phyloP scores from a whole-genome alignment of 306 rosid genomes.

The Prosopis cineraria region DNA sequence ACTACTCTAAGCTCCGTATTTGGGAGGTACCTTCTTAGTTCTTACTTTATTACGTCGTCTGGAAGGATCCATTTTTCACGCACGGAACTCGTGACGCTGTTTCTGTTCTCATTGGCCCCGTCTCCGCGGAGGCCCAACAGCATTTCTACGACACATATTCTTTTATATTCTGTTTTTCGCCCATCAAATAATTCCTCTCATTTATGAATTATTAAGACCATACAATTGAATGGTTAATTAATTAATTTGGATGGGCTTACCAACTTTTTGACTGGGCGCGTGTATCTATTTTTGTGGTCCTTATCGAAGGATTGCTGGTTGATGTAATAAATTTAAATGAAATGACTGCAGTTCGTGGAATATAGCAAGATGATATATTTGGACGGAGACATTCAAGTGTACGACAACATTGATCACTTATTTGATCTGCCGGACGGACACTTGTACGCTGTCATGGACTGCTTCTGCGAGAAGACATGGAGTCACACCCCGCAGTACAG shows the following conservation, averaged over 20 bases:
- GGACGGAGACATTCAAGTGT: slow-evolving; percentile 81
- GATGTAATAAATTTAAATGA: not conserved
- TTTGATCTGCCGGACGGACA: slow-evolving; percentile 61
- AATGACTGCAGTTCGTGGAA: slow-evolving; percentile 63
- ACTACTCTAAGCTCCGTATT: slow-evolving; percentile 55
- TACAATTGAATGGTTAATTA: not conserved
- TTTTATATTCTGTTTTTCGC: not conserved
- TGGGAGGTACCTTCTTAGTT: slow-evolving; percentile 47
- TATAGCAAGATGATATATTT: slow-evolving; percentile 71
- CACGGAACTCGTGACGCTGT: not conserved
- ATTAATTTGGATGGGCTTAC: not conserved
- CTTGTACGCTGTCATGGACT: slow-evolving; percentile 78
- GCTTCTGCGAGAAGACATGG: slow-evolving; percentile 88
- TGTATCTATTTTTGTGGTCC: not conserved
- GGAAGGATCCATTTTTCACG: not conserved
- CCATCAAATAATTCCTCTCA: not conserved
- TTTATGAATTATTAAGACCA: no score
- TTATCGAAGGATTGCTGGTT: not conserved
- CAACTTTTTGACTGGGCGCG: not conserved
- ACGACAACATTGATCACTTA: slow-evolving; percentile 64
- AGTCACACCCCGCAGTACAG: slow-evolving; percentile 64
- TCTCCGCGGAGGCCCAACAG: not conserved
- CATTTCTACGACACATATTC: not conserved
- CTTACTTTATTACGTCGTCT: not conserved
- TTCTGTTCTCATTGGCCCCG: not conserved